Base-by-base conservation (phyloP, 2,329 filamentous ascomycete species). In the Tolypocladium guangdongense region DNA sequence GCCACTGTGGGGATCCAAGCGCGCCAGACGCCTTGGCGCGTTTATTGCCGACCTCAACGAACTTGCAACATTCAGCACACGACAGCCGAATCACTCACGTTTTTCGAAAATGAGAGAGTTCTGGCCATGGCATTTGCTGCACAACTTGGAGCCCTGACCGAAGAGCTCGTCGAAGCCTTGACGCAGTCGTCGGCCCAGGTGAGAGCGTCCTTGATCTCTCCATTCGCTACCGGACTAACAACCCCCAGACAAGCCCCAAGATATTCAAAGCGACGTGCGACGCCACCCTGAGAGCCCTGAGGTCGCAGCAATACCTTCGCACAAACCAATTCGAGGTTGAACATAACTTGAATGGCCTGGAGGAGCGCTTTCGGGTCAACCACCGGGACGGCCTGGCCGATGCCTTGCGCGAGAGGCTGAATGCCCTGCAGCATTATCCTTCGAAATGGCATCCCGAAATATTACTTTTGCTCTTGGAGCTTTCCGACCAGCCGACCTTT, bases 281-380 rank as follows among this genome's bases (percentile, higher is more conserved):
- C 51, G 70, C 70, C 27, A 71, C 75, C 37, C 61, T 83, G 33
- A 76, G 75, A 33, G 74, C 64, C 48, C 65, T 86, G 37, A 78
- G 77, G 50, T 69, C 77, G 35, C 75, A 83, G 59, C 78, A 69
- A 48, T 82, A 80, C 64, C 72, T 80, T 36, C 80, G 86, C 38
- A 88, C 85, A 1, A 88, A 92, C 62, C 86, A 88, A 59, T 91
- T 91, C 63, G 83, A 87, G 46, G 80, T 91, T 22, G 72, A 78
- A 39, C 77, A 78, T 38, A 78, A 77, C 37, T 74, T 92, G 2
- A 74, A 82, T 49, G 88, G 88, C 1, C 74, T 96, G 3, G 85
- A 91, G 59, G 93, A 97, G 71, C 90, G 92, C 61, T 93, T 96
- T 61, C 80, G 83, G 35, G 78, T 97, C 52, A 78, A 89, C 49